Conservation (phyloP, 2,329 filamentous ascomycete genomes). For the Metarhizium brunneum region DNA sequence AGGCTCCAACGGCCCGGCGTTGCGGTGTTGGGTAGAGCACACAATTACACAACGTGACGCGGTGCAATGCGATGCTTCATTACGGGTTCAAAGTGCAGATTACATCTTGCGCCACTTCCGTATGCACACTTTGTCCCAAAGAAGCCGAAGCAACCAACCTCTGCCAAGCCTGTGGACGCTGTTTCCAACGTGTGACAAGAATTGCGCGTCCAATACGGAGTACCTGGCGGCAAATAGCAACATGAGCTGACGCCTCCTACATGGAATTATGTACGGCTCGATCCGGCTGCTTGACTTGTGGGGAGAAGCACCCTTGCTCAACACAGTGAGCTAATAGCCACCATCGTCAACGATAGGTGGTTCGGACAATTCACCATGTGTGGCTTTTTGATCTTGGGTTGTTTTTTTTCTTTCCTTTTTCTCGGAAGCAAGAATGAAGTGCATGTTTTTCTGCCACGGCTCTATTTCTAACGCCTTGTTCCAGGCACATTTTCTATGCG, state of each 20-base stretch:
- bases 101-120: no score
- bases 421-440: neutral
- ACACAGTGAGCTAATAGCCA: neutral
- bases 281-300: neutral
- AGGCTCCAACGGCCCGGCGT: neutral
- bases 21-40: neutral
- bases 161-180: no score
- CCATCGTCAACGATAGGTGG: neutral
- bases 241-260: neutral
- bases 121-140: neutral
- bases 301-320: neutral
- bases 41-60: neutral
- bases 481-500: neutral
- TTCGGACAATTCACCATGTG: neutral
- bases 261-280: neutral
- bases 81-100: no score
- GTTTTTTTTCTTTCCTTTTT: neutral
- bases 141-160: no score
- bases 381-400: neutral
- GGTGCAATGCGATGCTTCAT: neutral
- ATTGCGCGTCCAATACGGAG: neutral
- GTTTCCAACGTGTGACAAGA: neutral
- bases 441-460: neutral
- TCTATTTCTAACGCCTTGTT: neutral
- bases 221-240: neutral